These are phyloP conservation scores for Termitomyces sp. DNA, from an alignment of 768 basidiomycete species.

Conservation along the genomic window DNA sequence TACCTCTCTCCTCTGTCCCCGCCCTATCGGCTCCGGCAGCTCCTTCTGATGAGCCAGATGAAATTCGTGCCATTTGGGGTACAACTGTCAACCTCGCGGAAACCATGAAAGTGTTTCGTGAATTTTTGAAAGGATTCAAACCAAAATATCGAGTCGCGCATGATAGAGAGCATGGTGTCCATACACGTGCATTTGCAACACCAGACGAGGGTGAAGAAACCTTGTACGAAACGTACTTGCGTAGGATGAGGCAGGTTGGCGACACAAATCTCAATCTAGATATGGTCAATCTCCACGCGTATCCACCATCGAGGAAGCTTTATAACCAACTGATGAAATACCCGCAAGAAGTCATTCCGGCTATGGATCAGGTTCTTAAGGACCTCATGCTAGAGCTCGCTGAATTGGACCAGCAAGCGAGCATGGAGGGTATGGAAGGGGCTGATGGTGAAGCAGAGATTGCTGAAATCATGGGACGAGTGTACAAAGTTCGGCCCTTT, in stretches of 20 bases:
- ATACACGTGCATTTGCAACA: slow-evolving; percentile 43
- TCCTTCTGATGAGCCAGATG: slow-evolving; percentile 71
- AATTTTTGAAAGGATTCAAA: slow-evolving; percentile 91
- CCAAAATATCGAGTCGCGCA: slow-evolving; percentile 77
- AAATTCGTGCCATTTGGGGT: slow-evolving; percentile 94
- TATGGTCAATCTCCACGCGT: slow-evolving; percentile 78
- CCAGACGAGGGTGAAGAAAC: slow-evolving; percentile 65
- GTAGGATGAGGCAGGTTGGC: slow-evolving; percentile 86
- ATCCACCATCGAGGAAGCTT: slow-evolving; percentile 79
- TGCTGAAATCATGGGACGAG: slow-evolving; percentile 77
- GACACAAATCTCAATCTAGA: slow-evolving; percentile 93
- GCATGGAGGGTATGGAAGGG: slow-evolving; percentile 71
- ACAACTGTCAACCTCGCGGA: slow-evolving; percentile 91
- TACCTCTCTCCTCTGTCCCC: slow-evolving; percentile 52
- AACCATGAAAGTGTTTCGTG: slow-evolving; percentile 86
- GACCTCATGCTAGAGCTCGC: slow-evolving; percentile 88
- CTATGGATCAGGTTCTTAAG: slow-evolving; percentile 95
- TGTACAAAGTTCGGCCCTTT: slow-evolving; percentile 93
- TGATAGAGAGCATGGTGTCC: slow-evolving; percentile 58
- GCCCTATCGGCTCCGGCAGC: slow-evolving; percentile 54
- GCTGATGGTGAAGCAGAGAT: slow-evolving; percentile 78
- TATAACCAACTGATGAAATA: slow-evolving; percentile 84
- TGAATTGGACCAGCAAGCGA: slow-evolving; percentile 70
- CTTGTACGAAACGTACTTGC: slow-evolving; percentile 76
- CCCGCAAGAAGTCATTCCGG: slow-evolving; percentile 95